Evolutionary conservation across 2,329 filamentous ascomycete species (phyloP), one percentile per base, ranked within the genome.

Genomic region (Plenodomus biglobosus): DNA sequence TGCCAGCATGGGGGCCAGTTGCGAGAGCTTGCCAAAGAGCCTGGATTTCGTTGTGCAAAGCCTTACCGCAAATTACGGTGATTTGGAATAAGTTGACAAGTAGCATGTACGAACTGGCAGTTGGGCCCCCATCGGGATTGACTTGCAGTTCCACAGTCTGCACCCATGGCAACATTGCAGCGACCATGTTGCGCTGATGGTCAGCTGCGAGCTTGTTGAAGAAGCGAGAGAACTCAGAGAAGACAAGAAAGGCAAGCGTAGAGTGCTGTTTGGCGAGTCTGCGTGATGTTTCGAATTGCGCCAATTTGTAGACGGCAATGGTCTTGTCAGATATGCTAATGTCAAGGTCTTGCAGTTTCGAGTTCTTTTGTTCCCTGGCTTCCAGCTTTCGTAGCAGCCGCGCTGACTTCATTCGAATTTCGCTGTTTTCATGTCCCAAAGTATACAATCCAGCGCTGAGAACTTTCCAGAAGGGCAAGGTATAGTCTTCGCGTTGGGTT

Each of bases 271-370:
- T 90, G 1, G 92, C 88, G 34, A 99, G 80, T 17, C 92, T 82
- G 63, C 92, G 91, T 0, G 94, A 97, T 18, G 95, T 95, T 67
- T 97, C 92, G 58, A 96, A 97, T 66, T 99, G 94, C 0, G 95
- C 94, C 38, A 95, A 79, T 74, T 99, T 99, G 74, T 97, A 99
- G 2, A 99, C 92, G 0, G 92, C 92, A 58, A 95, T 95, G 0
- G 95, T 99, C 74, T 96, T 97, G 74, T 99, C 95, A 0, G 92
- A 95, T 48, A 99, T 94, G 69, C 92, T 96, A 62, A 99, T 97
- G 64, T 99, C 94, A 50, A 96, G 95, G 69, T 99, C 94, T 67
- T 96, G 90, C 6, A 99, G 85, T 66, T 95, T 95, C 1, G 92
- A 96, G 56, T 85, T 94, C 57, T 88, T 87, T 55, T 86, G 83